These are phyloP conservation scores for Juglanconis oblonga DNA, from an alignment of 2,329 filamentous ascomycete species.

Conservation along the genomic window DNA sequence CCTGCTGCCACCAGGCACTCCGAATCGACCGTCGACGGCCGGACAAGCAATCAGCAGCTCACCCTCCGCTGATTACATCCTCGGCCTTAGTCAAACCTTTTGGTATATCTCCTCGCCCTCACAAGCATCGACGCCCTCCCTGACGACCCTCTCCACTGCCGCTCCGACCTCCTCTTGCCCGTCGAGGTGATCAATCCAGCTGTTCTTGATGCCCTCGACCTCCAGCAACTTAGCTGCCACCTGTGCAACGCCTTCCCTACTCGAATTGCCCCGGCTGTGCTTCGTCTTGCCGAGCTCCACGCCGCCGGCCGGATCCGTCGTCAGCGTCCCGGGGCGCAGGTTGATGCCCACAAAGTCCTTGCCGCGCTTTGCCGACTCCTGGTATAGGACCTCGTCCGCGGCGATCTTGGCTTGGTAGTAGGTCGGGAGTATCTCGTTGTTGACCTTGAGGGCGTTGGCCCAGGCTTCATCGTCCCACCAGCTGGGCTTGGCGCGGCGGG, in stretches of 20 bases:
- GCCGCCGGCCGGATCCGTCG: slow-evolving; percentile 43
- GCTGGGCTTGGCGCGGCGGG: slow-evolving; percentile 46
- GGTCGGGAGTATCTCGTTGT: slow-evolving; percentile 40
- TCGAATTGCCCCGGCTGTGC: slow-evolving; percentile 38
- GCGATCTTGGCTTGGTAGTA: slow-evolving; percentile 62
- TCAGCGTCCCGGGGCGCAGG: slow-evolving; percentile 52
- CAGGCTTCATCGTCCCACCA: slow-evolving; percentile 56
- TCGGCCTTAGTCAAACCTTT: neutral
- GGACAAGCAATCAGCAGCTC: too few relatives aligned
- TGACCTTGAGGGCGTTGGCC: slow-evolving; percentile 37
- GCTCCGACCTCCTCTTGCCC: slow-evolving; percentile 46
- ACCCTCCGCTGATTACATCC: neutral
- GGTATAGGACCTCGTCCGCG: slow-evolving; percentile 56
- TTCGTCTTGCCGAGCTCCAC: slow-evolving; percentile 46
- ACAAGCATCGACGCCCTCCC: slow-evolving; percentile 46
- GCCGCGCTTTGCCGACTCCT: slow-evolving; percentile 38
- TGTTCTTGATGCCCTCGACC: slow-evolving; percentile 41
- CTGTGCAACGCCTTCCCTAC: slow-evolving; percentile 58
- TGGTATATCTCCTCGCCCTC: slow-evolving; percentile 47
- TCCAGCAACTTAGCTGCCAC: slow-evolving; percentile 56
- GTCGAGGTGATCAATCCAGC: slow-evolving; percentile 55
- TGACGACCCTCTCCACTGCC: slow-evolving; percentile 48
- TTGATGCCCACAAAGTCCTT: slow-evolving; percentile 45
- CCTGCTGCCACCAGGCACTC: too few relatives aligned
- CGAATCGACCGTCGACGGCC: too few relatives aligned